Evolutionary conservation across 495 filamentous ascomycete species (phyloP).

Genomic region (Aspergillus olivimuriae): DNA sequence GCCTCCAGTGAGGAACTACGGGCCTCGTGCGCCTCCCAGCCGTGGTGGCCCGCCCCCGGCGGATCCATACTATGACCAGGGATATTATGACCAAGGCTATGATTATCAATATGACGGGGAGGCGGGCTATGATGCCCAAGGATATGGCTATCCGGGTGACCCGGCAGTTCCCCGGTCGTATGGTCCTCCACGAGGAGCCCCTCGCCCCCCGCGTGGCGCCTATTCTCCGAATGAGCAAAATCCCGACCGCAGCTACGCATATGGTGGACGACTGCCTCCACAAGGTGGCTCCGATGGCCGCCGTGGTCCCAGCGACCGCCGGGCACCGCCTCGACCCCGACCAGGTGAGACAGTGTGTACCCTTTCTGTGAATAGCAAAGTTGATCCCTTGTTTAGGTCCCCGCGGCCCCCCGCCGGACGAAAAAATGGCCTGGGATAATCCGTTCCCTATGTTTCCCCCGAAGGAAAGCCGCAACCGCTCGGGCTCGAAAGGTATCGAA

Average conservation of each 20-base stretch:
- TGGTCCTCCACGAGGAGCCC: conserved; percentile 30
- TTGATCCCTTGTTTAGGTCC: conserved; percentile 16
- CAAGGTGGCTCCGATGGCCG: conserved; percentile 23
- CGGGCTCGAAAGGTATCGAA: conserved; percentile 30
- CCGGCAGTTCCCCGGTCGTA: conserved; percentile 43
- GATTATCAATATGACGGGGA: conserved; percentile 30
- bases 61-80: conserved; percentile 44
- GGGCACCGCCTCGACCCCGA: conserved; percentile 20
- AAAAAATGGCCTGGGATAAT: conserved; percentile 53
- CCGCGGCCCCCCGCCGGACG: conserved; percentile 27
- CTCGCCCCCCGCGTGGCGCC: conserved; percentile 23
- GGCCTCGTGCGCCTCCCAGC: conserved; percentile 25
- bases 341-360: conserved; percentile 32
- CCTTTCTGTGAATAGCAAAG: not conserved
- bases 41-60: conserved; percentile 28
- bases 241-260: conserved; percentile 47
- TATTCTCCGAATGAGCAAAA: conserved; percentile 30
- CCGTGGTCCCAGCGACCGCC: conserved; percentile 20
- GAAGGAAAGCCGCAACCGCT: conserved; percentile 14
- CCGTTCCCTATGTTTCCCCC: conserved; percentile 61
- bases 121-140: conserved; percentile 36
- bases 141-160: conserved; percentile 46
- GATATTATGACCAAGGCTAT: conserved; percentile 44
- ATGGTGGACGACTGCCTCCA: conserved; percentile 31
- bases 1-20: conserved; percentile 49